Conservation (phyloP, 2,329 filamentous ascomycete species). For the Lecanosticta acicola region DNA sequence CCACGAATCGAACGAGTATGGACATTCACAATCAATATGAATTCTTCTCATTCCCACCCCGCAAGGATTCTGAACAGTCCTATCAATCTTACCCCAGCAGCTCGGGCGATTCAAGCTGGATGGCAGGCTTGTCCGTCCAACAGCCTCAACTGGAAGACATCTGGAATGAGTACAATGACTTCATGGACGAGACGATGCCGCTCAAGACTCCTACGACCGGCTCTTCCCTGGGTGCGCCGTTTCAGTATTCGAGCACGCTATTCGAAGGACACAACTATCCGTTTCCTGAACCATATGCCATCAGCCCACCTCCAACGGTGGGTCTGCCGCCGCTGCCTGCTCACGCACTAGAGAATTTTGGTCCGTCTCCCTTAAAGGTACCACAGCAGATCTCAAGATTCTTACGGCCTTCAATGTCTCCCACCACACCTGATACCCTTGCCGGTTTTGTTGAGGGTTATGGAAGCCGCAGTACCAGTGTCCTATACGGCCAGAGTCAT, state of each 20-base stretch:
- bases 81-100: constrained; percentile 57
- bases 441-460: constrained; percentile 51
- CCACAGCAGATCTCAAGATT: constrained; percentile 29
- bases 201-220: constrained; percentile 43
- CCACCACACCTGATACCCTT: constrained; percentile 47
- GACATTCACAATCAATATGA: constrained; percentile 40
- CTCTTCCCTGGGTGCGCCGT: constrained; percentile 49
- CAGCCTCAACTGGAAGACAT: constrained; percentile 66
- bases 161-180: constrained; percentile 90
- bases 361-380: constrained; percentile 20
- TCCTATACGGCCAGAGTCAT: constrained; percentile 22
- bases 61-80: constrained; percentile 64
- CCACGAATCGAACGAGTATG: constrained; percentile 25
- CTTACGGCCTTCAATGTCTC: constrained; percentile 28
- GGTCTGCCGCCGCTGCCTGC: constrained; percentile 15
- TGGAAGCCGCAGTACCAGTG: constrained; percentile 37
- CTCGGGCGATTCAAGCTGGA: constrained; percentile 53
- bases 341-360: constrained; percentile 1
- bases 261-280: constrained; percentile 13
- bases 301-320: constrained; percentile 9
- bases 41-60: constrained; percentile 68
- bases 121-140: constrained; percentile 15
- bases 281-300: constrained; percentile 2
- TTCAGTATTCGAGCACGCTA: constrained; percentile 54
- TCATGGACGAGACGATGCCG: constrained; percentile 65